Evolutionary conservation across 139 green algal species (phyloP).

Genomic region (Chlorella sp.): DNA sequence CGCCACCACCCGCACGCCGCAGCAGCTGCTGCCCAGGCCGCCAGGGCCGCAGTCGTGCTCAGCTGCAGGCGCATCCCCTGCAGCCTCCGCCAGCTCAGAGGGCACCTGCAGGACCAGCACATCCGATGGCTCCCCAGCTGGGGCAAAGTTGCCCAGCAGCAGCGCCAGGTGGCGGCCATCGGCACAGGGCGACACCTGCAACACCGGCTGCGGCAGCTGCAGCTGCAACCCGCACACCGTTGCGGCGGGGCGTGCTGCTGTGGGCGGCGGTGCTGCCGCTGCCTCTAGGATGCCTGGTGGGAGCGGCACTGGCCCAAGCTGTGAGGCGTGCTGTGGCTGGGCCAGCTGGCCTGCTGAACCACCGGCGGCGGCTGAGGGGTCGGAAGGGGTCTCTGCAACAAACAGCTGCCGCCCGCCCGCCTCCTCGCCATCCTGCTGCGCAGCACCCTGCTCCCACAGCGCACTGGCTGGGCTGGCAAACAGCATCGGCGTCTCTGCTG

Average conservation of each 20-base stretch:
- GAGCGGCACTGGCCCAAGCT: background rate
- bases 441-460: background rate
- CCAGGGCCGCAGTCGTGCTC: background rate
- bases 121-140: background rate
- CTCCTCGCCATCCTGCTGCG: background rate
- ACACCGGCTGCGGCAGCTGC: slow-evolving; percentile 19
- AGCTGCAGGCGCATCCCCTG: background rate
- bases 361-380: background rate
- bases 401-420: slow-evolving; percentile 18
- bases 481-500: slow-evolving; percentile 1
- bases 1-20: slow-evolving; percentile 16
- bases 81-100: background rate
- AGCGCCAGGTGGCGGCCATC: slow-evolving; percentile 30
- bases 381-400: slow-evolving; percentile 13
- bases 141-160: slow-evolving; percentile 17
- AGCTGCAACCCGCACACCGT: slow-evolving; percentile 13
- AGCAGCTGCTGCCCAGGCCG: background rate
- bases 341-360: background rate
- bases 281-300: background rate
- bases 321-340: too few species aligned
- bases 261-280: slow-evolving; percentile 11
- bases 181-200: background rate
- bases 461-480: background rate
- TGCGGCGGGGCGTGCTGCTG: background rate
- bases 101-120: slow-evolving; percentile 24